Conservation (phyloP, 257 asterid species). For the Scutellaria galericulata region DNA sequence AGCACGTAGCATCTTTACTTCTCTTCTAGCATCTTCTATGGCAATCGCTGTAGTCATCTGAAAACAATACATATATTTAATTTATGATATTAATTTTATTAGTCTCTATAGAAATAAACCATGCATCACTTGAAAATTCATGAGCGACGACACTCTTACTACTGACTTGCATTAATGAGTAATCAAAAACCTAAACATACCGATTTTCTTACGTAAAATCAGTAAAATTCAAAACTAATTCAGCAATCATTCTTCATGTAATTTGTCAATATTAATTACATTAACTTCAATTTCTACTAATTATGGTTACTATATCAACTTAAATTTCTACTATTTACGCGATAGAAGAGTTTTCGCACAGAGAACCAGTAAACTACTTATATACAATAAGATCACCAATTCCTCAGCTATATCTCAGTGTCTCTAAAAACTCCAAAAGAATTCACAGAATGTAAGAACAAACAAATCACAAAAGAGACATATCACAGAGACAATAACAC, state of each 20-base stretch:
- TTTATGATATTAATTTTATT: no score
- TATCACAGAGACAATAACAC: background rate
- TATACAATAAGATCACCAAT: slow-evolving; percentile 3
- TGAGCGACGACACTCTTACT: background rate
- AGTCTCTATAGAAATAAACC: background rate
- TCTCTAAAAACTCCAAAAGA: background rate
- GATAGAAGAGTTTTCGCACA: no score
- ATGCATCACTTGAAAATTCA: slow-evolving; percentile 1
- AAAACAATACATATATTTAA: slow-evolving; percentile 16
- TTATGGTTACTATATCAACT: background rate
- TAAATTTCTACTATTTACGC: no score
- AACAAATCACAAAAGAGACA: background rate
- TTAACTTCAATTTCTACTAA: slow-evolving; percentile 14
- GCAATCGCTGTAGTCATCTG: slow-evolving; percentile 72
- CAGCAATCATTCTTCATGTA: slow-evolving; percentile 14
- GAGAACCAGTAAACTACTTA: background rate
- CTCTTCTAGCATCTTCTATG: slow-evolving; percentile 65
- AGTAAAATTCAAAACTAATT: background rate
- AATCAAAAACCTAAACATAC: background rate
- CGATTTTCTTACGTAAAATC: background rate
- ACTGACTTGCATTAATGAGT: slow-evolving; percentile 10
- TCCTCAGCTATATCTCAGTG: background rate
- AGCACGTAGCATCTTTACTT: slow-evolving; percentile 64
- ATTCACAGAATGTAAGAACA: background rate
- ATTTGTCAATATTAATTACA: background rate